Conservation (phyloP, 805 yeast species). For the Candida arabinofermentans region DNA sequence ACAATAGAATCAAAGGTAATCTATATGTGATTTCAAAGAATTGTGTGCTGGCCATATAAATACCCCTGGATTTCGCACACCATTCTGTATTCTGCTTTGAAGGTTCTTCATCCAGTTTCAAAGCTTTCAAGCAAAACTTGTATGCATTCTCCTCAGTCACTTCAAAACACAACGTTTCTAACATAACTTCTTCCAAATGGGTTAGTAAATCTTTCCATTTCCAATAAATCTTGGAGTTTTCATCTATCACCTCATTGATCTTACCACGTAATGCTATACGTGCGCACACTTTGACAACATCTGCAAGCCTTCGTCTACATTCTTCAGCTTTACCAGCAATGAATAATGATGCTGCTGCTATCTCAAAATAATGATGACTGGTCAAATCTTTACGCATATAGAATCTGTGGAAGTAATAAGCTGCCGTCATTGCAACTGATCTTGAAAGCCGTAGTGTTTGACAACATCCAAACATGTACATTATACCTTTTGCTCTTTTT, state of each 20-base stretch:
- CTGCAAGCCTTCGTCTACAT: conserved; percentile 42
- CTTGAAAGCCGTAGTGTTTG: conserved; percentile 42
- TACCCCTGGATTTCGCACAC: conserved; percentile 13
- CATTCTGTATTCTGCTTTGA: conserved; percentile 11
- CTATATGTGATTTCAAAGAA: conserved; percentile 27
- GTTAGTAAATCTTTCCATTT: conserved; percentile 47
- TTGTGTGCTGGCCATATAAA: conserved; percentile 23
- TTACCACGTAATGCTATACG: conserved; percentile 39
- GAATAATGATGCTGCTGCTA: conserved; percentile 47
- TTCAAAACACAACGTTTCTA: conserved; percentile 46
- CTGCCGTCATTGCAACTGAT: conserved; percentile 44
- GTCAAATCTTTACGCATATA: conserved; percentile 43
- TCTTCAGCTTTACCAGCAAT: conserved; percentile 54
- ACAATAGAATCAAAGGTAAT: conserved; percentile 27
- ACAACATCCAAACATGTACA: conserved; percentile 42
- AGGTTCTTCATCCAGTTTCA: conserved; percentile 19
- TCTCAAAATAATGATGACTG: conserved; percentile 44
- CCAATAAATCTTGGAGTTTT: conserved; percentile 45
- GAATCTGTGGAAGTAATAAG: conserved; percentile 47
- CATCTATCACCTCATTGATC: conserved; percentile 36
- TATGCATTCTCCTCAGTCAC: conserved; percentile 41
- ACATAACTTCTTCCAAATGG: conserved; percentile 41
- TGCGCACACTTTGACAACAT: conserved; percentile 47
- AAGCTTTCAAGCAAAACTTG: conserved; percentile 19
- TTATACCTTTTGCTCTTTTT: conserved; percentile 44